Base-by-base conservation (phyloP, 306 rosid genomes). In the Gynostemma pentaphyllum region DNA sequence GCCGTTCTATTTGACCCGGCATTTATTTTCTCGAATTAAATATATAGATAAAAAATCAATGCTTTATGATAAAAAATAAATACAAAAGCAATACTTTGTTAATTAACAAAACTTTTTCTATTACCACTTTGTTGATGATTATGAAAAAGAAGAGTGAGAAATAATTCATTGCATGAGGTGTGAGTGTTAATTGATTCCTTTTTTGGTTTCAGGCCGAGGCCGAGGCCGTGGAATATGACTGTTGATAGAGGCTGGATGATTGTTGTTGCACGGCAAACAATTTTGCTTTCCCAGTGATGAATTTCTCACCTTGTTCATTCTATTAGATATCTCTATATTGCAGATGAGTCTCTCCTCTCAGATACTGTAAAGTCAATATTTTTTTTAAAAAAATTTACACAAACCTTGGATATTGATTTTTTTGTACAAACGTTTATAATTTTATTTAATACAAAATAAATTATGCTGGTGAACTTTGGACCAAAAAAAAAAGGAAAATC, bases 261-360 rank as follows among this genome's bases (percentile, higher is more conserved):
- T 19, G 29, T 55, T 19, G 29, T 40, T 41, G 39, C 59, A 29
- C 67, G 27, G 40, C 68, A 62, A 67, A 75, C 61, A 51, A 62
- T 73, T 71, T 75, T 78, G 62, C 27, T 82, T 62, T 69, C 67
- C 78, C 72, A 56, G 80, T 76, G 92, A 82, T 74, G 76, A 77
- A 63, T 66, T 87, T 76, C 85, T 76, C 82, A 82, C 63, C 75
- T 44, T 79, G 79, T 78, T 82, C 86, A 75, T 76, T 80, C 89
- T 83, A 83, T 77, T 91, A 76, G 96, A 76, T 75, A 63, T 74
- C 78, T 76, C 81, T 32, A 56, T 56, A 55, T 87, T 81, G 87
- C 96, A 92, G 98, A 86, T 92, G 99, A 92, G 99, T 92, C 80
- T 84, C 94, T 88, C 76, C 88, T 77, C 98, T 86, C 82, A 75